These are phyloP conservation scores for Arthrobotrys sphaeroides DNA, from an alignment of 2,329 filamentous ascomycete species.

Conservation along the genomic window DNA sequence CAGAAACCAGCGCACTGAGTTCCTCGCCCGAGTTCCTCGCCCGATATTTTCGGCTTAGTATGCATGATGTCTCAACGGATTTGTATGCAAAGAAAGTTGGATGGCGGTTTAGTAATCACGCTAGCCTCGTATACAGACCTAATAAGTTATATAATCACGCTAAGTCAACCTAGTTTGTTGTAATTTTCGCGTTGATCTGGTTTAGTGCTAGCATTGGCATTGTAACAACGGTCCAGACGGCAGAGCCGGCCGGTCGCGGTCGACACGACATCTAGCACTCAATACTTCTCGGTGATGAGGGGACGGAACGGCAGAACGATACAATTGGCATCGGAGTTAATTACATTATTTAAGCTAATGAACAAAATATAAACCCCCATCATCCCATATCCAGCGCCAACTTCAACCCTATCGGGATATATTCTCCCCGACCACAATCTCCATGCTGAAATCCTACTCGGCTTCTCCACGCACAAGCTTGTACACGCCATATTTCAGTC, in stretches of 20 bases:
- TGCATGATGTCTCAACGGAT: conserved; percentile 24
- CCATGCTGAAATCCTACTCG: not conserved
- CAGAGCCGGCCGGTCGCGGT: not conserved
- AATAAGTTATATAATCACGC: too few species aligned
- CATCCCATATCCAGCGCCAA: not conserved
- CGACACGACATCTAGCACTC: too few species aligned
- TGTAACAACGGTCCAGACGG: not conserved
- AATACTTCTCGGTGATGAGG: not conserved
- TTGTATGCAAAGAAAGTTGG: conserved; percentile 9
- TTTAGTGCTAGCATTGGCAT: too few species aligned
- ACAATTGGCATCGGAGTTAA: not conserved
- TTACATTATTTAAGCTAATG: not conserved
- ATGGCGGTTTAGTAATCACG: conserved; percentile 23
- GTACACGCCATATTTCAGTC: not conserved
- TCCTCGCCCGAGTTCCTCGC: too few species aligned
- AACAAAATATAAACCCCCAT: not conserved
- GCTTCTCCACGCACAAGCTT: not conserved
- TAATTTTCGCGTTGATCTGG: conserved; percentile 13
- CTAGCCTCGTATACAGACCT: too few species aligned
- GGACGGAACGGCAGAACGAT: not conserved
- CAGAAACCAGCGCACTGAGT: not conserved
- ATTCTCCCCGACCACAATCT: not conserved
- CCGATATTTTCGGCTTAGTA: conserved; percentile 25
- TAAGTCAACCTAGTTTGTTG: conserved; percentile 11
- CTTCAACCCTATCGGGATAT: not conserved